phyloP scores from a whole-genome alignment of 164 flowering plant genomes.

The Chimonanthus praecox region DNA sequence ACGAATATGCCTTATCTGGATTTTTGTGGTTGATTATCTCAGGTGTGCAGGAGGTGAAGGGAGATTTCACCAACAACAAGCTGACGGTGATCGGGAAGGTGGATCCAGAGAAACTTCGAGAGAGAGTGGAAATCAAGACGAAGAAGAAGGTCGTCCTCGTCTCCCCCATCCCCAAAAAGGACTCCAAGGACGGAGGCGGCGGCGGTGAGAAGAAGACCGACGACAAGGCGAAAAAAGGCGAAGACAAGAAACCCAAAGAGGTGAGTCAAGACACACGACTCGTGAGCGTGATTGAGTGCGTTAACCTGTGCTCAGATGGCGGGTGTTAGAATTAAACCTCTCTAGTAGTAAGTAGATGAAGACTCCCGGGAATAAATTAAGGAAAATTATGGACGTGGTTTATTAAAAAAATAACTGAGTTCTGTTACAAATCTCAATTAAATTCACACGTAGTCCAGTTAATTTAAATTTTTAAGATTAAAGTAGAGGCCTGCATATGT shows the following conservation, averaged over 20 bases:
- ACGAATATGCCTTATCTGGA: not conserved
- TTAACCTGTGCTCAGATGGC: too few species aligned
- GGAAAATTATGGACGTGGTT: too few species aligned
- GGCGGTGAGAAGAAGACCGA: slow-evolving; percentile 25
- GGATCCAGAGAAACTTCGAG: slow-evolving; percentile 38
- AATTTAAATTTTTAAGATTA: too few species aligned
- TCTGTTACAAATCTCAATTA: too few species aligned
- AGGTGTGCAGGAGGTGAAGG: slow-evolving; percentile 43
- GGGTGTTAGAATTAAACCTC: too few species aligned
- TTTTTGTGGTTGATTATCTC: not conserved
- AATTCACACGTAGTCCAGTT: too few species aligned
- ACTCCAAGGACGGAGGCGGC: slow-evolving; percentile 16
- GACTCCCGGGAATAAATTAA: too few species aligned
- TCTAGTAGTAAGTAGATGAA: too few species aligned
- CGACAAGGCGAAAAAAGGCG: slow-evolving; percentile 15
- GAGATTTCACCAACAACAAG: slow-evolving; percentile 28
- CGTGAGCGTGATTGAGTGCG: too few species aligned
- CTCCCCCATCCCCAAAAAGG: slow-evolving; percentile 35
- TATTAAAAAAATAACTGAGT: too few species aligned
- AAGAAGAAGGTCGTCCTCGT: slow-evolving; percentile 52
- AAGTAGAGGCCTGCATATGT: too few species aligned
- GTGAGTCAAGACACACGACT: not conserved
- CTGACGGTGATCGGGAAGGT: slow-evolving; percentile 37
- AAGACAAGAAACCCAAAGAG: slow-evolving; percentile 23
- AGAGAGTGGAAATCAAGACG: slow-evolving; percentile 33